Evolutionary conservation across 1,284 basidiomycete genomes (phyloP).

Genomic region (Tilletiopsis washingtonensis): DNA sequence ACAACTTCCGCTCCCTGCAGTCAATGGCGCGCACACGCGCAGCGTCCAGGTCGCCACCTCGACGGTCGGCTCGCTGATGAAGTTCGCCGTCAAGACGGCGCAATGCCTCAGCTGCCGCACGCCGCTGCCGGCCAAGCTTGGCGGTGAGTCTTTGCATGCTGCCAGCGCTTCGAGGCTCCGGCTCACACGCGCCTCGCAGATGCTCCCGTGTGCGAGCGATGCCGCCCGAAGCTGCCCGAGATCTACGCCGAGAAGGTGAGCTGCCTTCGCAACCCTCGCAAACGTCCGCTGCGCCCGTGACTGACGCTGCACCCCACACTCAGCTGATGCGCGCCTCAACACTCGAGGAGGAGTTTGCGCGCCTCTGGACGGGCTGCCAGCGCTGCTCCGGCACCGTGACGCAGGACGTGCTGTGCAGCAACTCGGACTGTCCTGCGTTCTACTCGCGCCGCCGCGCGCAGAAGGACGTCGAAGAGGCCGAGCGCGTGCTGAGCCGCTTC

Average conservation of each 20-base stretch:
- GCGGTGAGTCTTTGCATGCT: neutral
- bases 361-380: constrained; percentile 47
- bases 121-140: constrained; percentile 15
- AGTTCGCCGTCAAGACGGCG: constrained; percentile 46
- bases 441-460: constrained; percentile 95
- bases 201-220: constrained; percentile 42
- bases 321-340: constrained; percentile 26
- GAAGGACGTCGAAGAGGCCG: constrained; percentile 83
- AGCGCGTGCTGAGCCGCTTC: constrained; percentile 70
- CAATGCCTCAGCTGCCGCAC: constrained; percentile 45
- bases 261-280: neutral
- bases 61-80: constrained; percentile 45
- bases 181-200: neutral
- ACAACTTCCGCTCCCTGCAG: neutral
- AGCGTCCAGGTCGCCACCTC: constrained; percentile 43
- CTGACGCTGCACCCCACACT: no score
- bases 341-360: constrained; percentile 42
- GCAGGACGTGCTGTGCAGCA: constrained; percentile 89
- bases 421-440: constrained; percentile 95
- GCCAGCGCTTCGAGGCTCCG: neutral
- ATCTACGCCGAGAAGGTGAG: constrained; percentile 40
- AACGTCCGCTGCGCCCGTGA: no score
- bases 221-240: constrained; percentile 32
- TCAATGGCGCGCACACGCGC: constrained; percentile 44
- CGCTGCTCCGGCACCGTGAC: constrained; percentile 44